Conservation (phyloP, 371 early-diverging fungal genomes). For the Basidiobolus meristosporus region DNA sequence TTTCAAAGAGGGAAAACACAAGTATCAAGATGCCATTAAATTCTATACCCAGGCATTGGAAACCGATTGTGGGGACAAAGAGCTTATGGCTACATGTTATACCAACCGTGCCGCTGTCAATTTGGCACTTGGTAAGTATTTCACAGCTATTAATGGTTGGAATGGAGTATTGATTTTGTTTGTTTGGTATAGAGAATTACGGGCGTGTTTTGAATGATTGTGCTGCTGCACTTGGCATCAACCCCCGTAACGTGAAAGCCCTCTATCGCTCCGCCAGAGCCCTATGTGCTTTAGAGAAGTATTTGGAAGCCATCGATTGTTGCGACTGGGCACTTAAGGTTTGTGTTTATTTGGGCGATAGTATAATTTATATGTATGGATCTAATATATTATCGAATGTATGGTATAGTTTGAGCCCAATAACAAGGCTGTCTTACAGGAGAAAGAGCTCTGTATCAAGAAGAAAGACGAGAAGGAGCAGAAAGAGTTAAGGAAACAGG, state of each 20-base stretch:
- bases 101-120: conserved; percentile 88
- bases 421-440: conserved; percentile 31
- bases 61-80: conserved; percentile 49
- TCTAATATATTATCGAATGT: neutral
- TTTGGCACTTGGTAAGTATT: conserved; percentile 51
- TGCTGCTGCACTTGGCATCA: conserved; percentile 54
- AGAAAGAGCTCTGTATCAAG: conserved; percentile 16
- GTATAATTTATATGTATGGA: neutral
- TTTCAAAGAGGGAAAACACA: conserved; percentile 46
- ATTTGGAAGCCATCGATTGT: conserved; percentile 71
- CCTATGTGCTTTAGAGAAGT: conserved; percentile 47
- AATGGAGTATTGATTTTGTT: neutral
- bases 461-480: conserved; percentile 17
- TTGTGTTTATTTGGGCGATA: neutral
- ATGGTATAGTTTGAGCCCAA: conserved; percentile 29
- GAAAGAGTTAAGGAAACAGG: conserved; percentile 18
- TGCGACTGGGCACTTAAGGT: conserved; percentile 42
- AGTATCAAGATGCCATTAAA: conserved; percentile 57
- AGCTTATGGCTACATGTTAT: conserved; percentile 55
- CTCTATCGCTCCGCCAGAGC: conserved; percentile 81
- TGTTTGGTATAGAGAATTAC: conserved; percentile 36
- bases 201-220: conserved; percentile 78
- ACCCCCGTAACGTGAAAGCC: conserved; percentile 75
- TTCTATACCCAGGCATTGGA: conserved; percentile 80
- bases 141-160: neutral